A percentile compares a stretch with the other conserved stretches of the same genome.
These are phyloP conservation scores for Ganoderma meredithae DNA, from an alignment of 1,284 basidiomycete genomes.

Conservation along the genomic window DNA sequence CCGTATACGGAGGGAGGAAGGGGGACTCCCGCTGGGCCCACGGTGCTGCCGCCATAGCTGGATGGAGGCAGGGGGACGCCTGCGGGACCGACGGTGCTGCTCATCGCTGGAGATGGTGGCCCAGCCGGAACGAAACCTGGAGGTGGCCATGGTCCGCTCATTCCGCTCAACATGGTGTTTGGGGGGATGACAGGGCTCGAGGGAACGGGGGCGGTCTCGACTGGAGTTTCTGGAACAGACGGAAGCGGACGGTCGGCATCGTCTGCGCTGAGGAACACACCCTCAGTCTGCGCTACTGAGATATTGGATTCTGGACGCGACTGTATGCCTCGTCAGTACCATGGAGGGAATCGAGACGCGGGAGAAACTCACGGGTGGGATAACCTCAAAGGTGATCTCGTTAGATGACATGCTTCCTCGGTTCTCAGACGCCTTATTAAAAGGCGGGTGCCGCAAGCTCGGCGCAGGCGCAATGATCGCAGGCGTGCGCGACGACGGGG, in stretches of 20 bases:
- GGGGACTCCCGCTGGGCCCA: slow-evolving; percentile 23
- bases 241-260: slow-evolving; percentile 29
- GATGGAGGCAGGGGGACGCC: slow-evolving; percentile 27
- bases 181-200: slow-evolving; percentile 30
- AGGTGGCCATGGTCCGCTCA: slow-evolving; percentile 36
- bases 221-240: slow-evolving; percentile 16
- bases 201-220: slow-evolving; percentile 18
- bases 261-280: slow-evolving; percentile 29
- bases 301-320: slow-evolving; percentile 33
- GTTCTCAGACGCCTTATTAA: slow-evolving; percentile 16
- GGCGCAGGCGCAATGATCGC: slow-evolving; percentile 27
- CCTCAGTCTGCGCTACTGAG: slow-evolving; percentile 22
- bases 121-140: slow-evolving; percentile 43
- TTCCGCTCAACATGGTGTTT: slow-evolving; percentile 21
- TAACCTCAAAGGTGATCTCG: slow-evolving; percentile 27
- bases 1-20: slow-evolving; percentile 29
- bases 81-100: slow-evolving; percentile 24
- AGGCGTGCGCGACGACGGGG: slow-evolving; percentile 13
- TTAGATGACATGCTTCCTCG: slow-evolving; percentile 36
- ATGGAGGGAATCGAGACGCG: no score
- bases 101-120: slow-evolving; percentile 28
- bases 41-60: slow-evolving; percentile 10
- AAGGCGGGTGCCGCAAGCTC: slow-evolving; percentile 16
- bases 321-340: slow-evolving; percentile 6
- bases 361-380: slow-evolving; percentile 25